phyloP scores from a whole-genome alignment of 805 yeast species.

The Teunomyces aglyptinius region DNA sequence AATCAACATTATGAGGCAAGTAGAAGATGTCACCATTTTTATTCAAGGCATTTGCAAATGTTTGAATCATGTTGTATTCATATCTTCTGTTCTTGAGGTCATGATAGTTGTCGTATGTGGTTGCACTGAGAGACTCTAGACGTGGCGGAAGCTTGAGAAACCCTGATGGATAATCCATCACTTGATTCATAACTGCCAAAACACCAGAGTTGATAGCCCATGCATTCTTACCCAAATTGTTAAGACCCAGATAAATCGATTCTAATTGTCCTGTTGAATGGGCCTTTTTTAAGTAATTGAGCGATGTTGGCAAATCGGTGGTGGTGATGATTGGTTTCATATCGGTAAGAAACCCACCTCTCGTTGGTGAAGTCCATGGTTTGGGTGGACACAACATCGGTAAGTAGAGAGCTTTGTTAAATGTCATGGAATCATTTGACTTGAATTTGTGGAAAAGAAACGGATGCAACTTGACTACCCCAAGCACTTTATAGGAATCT shows the following conservation, averaged over 20 bases:
- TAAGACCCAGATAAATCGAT: constrained; percentile 27
- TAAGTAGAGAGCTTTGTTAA: constrained; percentile 16
- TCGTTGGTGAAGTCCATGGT: constrained; percentile 30
- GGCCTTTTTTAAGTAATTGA: constrained; percentile 23
- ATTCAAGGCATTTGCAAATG: constrained; percentile 25
- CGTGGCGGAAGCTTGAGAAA: constrained; percentile 27
- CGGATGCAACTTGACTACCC: constrained; percentile 25
- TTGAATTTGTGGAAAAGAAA: constrained; percentile 16
- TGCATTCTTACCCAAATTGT: constrained; percentile 25
- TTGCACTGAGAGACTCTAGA: neutral
- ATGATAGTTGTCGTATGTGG: constrained; percentile 10
- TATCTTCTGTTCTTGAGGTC: constrained; percentile 16
- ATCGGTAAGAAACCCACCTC: constrained; percentile 35
- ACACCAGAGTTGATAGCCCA: constrained; percentile 37
- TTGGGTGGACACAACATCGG: constrained; percentile 43
- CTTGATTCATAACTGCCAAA: constrained; percentile 19
- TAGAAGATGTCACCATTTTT: constrained; percentile 35
- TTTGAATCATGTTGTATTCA: constrained; percentile 17
- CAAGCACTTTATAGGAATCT: constrained; percentile 9
- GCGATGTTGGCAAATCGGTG: constrained; percentile 13
- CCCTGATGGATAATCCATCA: constrained; percentile 17
- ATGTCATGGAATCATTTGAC: constrained; percentile 8
- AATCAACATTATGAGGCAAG: constrained; percentile 39
- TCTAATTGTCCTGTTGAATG: constrained; percentile 31
- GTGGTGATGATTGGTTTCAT: constrained; percentile 24